phyloP scores from a whole-genome alignment of 768 basidiomycete genomes.

The Serendipita sp. region DNA sequence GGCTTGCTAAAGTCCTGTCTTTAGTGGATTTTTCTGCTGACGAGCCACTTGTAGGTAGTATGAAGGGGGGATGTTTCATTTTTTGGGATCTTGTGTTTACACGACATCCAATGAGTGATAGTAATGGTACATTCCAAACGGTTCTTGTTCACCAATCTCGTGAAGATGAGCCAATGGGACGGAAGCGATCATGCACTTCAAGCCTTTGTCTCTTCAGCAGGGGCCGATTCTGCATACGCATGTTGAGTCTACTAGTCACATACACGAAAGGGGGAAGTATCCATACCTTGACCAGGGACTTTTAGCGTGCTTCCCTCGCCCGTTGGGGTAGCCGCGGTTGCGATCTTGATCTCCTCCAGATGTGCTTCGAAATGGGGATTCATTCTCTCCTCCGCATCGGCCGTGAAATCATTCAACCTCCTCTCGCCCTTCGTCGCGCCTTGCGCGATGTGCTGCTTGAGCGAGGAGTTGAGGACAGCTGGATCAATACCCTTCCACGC shows the following conservation, averaged over 20 bases:
- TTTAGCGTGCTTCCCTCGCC: background rate
- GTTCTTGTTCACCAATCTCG: too few species aligned
- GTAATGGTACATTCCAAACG: too few species aligned
- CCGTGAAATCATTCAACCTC: background rate
- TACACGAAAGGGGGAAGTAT: too few species aligned
- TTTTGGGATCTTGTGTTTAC: too few species aligned
- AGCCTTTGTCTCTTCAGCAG: background rate
- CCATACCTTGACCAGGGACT: background rate
- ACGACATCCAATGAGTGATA: too few species aligned
- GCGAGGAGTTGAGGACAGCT: background rate
- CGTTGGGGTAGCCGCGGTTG: background rate
- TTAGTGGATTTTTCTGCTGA: too few species aligned
- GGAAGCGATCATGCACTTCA: too few species aligned
- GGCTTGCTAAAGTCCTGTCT: too few species aligned
- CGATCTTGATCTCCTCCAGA: background rate
- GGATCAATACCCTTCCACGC: background rate
- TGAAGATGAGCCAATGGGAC: too few species aligned
- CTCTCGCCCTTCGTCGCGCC: background rate
- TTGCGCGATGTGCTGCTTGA: conserved; percentile 2
- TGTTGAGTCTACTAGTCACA: background rate
- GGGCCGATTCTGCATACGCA: background rate
- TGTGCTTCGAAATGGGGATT: background rate
- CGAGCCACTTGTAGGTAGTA: too few species aligned
- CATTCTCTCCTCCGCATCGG: background rate
- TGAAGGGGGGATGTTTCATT: too few species aligned